Percentiles rank a stretch among this genome's conserved stretches.
Conservation (phyloP, 805 yeast genomes). For the Starmerella stellata region DNA sequence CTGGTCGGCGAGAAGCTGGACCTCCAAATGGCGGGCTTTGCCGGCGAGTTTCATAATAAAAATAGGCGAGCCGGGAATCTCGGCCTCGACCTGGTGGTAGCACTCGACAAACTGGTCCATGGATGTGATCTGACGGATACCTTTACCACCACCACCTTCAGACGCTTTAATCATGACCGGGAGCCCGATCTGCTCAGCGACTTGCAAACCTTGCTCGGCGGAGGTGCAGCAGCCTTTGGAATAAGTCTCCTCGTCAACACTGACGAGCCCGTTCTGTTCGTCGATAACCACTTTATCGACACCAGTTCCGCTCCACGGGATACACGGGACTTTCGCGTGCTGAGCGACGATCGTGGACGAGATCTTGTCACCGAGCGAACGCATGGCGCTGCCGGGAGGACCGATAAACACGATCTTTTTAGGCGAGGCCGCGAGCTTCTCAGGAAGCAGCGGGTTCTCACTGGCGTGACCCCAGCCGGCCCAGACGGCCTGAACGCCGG, state of each 20-base stretch:
- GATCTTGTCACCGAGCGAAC: constrained; percentile 97
- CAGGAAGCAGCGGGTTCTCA: constrained; percentile 93
- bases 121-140: constrained; percentile 86
- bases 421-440: constrained; percentile 79
- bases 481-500: constrained; percentile 97
- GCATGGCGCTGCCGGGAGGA: constrained; percentile 98
- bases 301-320: constrained; percentile 99
- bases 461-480: constrained; percentile 99
- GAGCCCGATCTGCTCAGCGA: constrained; percentile 79
- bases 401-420: constrained; percentile 86
- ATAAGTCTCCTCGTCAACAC: constrained; percentile 71
- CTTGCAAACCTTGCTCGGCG: constrained; percentile 75
- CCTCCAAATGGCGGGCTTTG: constrained; percentile 94
- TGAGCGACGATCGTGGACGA: constrained; percentile 97
- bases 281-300: constrained; percentile 67
- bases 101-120: constrained; percentile 60
- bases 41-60: constrained; percentile 97
- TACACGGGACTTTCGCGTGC: constrained; percentile 95
- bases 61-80: constrained; percentile 97
- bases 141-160: constrained; percentile 99
- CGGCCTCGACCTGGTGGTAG: constrained; percentile 88
- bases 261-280: constrained; percentile 53
- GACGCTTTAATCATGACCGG: constrained; percentile 99
- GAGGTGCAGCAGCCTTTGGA: constrained; percentile 70
- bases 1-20: constrained; percentile 92